These are phyloP conservation scores for Papiliotrema flavescens DNA, from an alignment of 1,284 basidiomycete species.

Conservation along the genomic window DNA sequence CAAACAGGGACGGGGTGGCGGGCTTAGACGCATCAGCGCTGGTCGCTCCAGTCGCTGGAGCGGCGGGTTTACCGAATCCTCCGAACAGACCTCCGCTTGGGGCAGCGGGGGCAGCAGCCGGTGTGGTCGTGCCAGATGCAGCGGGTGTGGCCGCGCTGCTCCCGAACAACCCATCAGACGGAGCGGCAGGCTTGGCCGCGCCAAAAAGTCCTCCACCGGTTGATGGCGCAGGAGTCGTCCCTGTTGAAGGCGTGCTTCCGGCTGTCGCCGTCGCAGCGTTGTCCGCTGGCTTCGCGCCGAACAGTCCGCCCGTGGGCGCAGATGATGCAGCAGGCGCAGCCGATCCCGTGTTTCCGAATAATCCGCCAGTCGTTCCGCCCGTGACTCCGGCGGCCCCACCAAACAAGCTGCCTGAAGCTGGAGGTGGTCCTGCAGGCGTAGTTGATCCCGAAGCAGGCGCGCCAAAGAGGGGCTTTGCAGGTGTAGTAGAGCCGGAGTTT, in stretches of 20 bases:
- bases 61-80: slow-evolving; percentile 32
- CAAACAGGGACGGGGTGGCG: slow-evolving; percentile 17
- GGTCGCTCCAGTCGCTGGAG: neutral
- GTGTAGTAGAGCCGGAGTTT: slow-evolving; percentile 28
- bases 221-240: slow-evolving; percentile 12
- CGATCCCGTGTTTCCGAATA: slow-evolving; percentile 2
- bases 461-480: slow-evolving; percentile 40
- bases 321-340: slow-evolving; percentile 17
- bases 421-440: slow-evolving; percentile 20
- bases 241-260: neutral
- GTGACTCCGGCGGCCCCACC: slow-evolving; percentile 17
- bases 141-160: neutral
- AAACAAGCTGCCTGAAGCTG: slow-evolving; percentile 19
- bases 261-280: neutral
- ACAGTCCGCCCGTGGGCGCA: slow-evolving; percentile 22
- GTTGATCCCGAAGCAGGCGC: slow-evolving; percentile 18
- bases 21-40: slow-evolving; percentile 18
- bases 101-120: slow-evolving; percentile 21
- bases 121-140: slow-evolving; percentile 8
- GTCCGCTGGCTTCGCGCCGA: slow-evolving; percentile 29
- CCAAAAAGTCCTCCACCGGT: slow-evolving; percentile 21
- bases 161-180: slow-evolving; percentile 8
- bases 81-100: slow-evolving; percentile 17
- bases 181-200: slow-evolving; percentile 12
- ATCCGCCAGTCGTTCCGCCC: slow-evolving; percentile 2